Evolutionary conservation across 306 rosid genomes (phyloP), one percentile per base, ranked within the genome.

Genomic region (Lathyrus aphaca): DNA sequence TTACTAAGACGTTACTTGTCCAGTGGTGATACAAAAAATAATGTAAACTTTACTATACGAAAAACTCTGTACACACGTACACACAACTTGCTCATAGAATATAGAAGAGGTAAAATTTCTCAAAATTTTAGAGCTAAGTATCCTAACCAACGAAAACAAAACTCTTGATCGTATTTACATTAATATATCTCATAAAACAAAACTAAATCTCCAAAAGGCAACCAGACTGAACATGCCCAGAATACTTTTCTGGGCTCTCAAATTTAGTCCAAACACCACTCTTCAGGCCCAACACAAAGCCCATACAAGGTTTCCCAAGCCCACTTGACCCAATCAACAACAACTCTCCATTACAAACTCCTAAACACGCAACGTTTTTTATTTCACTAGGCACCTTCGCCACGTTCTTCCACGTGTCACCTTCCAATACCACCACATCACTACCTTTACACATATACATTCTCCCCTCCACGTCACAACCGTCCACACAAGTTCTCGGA

Each of bases 151-250:
- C 29, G 29, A 14, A 67, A 64, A 35, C 69, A 70, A 68, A 68
- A 77, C 55, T 65, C 65, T 55, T 66, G 69, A 45, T 50, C 71
- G 9, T 25, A 53, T 30, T 3, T 15, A 23, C 39, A 50, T 8
- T 23, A 8, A 14, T 11, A 4, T 29, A 43, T 3, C 49, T 10
- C 10, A 51, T 21, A 37, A 44, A 6, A 25, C n/a, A 13, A 6
- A 30, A 19, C 43, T 79, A 89, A 64, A 89, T 69, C 77, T 88
- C 91, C 49, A 91, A 9, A 21, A 78, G 54, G 39, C 96, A 88
- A 19, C 87, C 81, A 8, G 86, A 85, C 2, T 86, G 96, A 7
- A 85, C 86, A 25, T 87, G 86, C 4, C 89, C 89, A 0, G 86
- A 77, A 69, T 30, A 82, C 14, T 79, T 66, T 1, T 62, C 56